Conservation (phyloP, 1,139 yeast species). For the Geotrichum fermentans region DNA sequence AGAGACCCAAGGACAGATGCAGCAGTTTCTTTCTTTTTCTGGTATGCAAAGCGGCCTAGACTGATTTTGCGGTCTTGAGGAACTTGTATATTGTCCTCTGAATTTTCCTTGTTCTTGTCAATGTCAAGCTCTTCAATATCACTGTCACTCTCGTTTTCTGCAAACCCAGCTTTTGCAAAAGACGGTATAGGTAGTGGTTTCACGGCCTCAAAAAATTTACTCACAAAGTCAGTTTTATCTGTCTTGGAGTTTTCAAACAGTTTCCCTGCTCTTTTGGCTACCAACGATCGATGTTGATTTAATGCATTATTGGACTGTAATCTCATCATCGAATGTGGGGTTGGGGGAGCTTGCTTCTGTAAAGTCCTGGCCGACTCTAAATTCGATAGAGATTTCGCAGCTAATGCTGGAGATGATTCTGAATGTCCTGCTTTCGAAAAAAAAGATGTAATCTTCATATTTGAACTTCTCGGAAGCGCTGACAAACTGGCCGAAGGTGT, state of each 20-base stretch:
- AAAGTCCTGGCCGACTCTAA: constrained; percentile 1
- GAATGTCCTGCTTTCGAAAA: constrained; percentile 13
- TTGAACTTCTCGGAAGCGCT: not conserved
- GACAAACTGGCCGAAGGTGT: constrained; percentile 7
- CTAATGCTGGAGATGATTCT: constrained; percentile 6
- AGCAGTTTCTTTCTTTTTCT: not conserved
- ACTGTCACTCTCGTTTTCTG: not conserved
- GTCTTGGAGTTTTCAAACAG: not conserved
- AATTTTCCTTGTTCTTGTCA: not conserved
- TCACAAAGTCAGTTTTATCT: constrained; percentile 1
- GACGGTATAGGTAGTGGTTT: not conserved
- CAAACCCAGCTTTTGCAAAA: not conserved
- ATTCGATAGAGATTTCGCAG: not conserved
- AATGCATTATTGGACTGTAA: not conserved
- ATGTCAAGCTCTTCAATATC: not conserved
- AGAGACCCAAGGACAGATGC: not conserved
- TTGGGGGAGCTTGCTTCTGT: not conserved
- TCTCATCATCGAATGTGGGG: not conserved
- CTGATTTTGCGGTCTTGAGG: not conserved
- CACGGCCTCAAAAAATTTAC: constrained; percentile 14
- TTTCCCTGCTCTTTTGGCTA: constrained; percentile 7
- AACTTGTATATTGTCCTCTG: not conserved
- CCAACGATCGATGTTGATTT: not conserved
- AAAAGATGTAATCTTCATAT: constrained; percentile 11
- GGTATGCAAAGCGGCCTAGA: constrained; percentile 5